Evolutionary conservation across 106 monocot genomes (phyloP).

Genomic region (Posidonia australis): DNA sequence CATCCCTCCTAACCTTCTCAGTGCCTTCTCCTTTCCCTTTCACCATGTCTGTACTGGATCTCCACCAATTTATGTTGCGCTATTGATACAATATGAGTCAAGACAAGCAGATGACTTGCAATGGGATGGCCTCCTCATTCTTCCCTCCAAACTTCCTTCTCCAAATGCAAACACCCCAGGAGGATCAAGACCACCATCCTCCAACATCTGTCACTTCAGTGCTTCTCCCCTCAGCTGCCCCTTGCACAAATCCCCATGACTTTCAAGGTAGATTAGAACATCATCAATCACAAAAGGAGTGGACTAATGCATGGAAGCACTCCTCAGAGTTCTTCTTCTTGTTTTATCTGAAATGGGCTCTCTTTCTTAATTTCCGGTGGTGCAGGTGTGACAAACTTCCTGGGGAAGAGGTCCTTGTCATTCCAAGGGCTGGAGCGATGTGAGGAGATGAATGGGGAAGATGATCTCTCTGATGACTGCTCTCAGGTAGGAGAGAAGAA

Average conservation of each 20-base stretch:
- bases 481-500: constrained; percentile 69
- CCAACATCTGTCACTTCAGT: constrained; percentile 22
- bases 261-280: constrained; percentile 47
- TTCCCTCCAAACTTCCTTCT: constrained; percentile 59
- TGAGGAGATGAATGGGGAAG: constrained; percentile 46
- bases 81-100: constrained; percentile 9
- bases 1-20: not conserved
- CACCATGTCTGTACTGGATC: constrained; percentile 8
- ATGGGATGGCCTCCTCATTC: constrained; percentile 57
- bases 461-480: constrained; percentile 74
- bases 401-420: constrained; percentile 49
- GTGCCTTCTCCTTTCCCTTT: not conserved
- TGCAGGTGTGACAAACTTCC: constrained; percentile 41
- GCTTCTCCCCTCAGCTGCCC: constrained; percentile 12
- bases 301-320: not conserved
- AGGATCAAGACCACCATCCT: constrained; percentile 21
- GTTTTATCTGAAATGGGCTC: not conserved
- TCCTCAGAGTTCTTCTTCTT: not conserved
- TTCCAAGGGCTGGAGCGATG: constrained; percentile 26
- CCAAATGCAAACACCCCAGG: constrained; percentile 47
- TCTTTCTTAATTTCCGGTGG: not conserved
- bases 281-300: too few species aligned
- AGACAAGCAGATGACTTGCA: constrained; percentile 35
- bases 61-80: not conserved
- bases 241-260: constrained; percentile 28